These are phyloP conservation scores for Populus ilicifolia DNA, from an alignment of 345 rosid genomes.

Conservation along the genomic window DNA sequence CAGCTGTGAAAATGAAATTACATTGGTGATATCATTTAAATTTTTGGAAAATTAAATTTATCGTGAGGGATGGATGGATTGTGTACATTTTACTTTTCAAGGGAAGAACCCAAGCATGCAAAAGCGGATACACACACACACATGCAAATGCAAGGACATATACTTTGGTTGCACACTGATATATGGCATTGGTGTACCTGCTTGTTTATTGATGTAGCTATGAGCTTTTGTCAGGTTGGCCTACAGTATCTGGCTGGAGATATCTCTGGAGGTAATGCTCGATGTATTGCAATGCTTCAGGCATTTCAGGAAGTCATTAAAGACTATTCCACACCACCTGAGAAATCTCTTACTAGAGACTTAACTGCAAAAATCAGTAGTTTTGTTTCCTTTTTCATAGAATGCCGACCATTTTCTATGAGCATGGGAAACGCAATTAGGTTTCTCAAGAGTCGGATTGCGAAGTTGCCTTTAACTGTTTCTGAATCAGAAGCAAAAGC, in stretches of 20 bases:
- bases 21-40: not conserved
- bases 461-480: constrained; percentile 59
- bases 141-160: not conserved
- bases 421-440: constrained; percentile 95
- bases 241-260: constrained; percentile 81
- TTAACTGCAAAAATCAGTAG: constrained; percentile 74
- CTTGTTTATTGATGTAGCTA: constrained; percentile 7
- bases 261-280: constrained; percentile 84
- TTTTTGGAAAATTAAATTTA: not conserved
- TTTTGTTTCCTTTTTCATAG: constrained; percentile 78
- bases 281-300: constrained; percentile 91
- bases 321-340: constrained; percentile 71
- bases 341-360: constrained; percentile 71
- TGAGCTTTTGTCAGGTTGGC: constrained; percentile 63
- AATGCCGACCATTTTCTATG: constrained; percentile 84
- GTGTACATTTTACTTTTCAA: not conserved
- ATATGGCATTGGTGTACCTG: constrained; percentile 2
- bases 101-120: not conserved
- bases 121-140: no score
- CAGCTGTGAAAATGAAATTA: no score
- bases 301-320: constrained; percentile 77
- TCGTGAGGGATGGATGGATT: not conserved
- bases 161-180: not conserved
- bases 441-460: constrained; percentile 63
- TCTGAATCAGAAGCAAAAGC: constrained; percentile 81